Conservation (phyloP, 495 filamentous ascomycete genomes). For the Pyrenula aspistea region DNA sequence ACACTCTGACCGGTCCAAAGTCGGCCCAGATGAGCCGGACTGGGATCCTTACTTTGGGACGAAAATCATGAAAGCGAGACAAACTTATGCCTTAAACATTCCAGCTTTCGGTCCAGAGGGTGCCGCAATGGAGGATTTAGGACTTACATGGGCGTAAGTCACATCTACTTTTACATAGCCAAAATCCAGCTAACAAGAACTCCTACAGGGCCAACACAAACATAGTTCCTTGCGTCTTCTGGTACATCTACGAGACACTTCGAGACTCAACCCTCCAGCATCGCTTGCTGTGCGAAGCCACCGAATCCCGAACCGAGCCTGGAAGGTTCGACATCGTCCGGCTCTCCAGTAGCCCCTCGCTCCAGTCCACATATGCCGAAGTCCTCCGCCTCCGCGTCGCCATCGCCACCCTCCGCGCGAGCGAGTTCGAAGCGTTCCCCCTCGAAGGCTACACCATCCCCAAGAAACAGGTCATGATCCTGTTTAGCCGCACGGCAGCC, state of each 20-base stretch:
- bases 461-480: background rate
- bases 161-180: background rate
- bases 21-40: background rate
- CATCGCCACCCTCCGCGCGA: background rate
- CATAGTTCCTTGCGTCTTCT: background rate
- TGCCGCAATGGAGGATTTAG: constrained; percentile 6
- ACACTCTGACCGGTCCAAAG: background rate
- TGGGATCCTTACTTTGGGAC: constrained; percentile 1
- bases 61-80: constrained; percentile 1
- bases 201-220: background rate
- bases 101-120: constrained; percentile 3
- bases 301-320: background rate
- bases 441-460: constrained; percentile 3
- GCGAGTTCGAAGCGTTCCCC: constrained; percentile 1
- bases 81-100: background rate
- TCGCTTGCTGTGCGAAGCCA: background rate
- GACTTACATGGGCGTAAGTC: constrained; percentile 8
- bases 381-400: constrained; percentile 12
- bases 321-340: constrained; percentile 3
- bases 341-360: constrained; percentile 2
- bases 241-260: background rate
- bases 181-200: background rate
- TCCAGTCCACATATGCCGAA: constrained; percentile 12
- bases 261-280: background rate
- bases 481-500: background rate